Evolutionary conservation across 1,284 basidiomycete genomes (phyloP).

Genomic region (Caloboletus firmus): DNA sequence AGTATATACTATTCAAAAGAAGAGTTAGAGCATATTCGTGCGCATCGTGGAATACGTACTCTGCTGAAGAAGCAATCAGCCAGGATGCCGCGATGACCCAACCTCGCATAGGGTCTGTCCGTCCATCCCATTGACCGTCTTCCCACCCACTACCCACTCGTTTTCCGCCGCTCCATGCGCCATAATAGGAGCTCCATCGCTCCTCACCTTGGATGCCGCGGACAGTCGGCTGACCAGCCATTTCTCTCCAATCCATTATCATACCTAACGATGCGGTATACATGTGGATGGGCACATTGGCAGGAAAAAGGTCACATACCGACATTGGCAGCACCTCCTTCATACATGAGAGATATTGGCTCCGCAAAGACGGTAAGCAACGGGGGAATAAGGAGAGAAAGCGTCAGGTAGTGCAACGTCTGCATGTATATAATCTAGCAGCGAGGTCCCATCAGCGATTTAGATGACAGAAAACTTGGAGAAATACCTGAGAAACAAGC

Average conservation of each 20-base stretch:
- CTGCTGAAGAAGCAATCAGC: slow-evolving; percentile 74
- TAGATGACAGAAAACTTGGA: neutral
- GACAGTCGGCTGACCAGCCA: slow-evolving; percentile 80
- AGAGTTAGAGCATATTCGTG: slow-evolving; percentile 18
- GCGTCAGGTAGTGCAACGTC: slow-evolving; percentile 87
- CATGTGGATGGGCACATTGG: neutral
- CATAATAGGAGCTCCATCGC: slow-evolving; percentile 63
- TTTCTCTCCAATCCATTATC: slow-evolving; percentile 97
- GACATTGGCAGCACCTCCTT: slow-evolving; percentile 83
- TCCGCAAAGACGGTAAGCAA: slow-evolving; percentile 77
- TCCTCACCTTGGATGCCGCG: slow-evolving; percentile 59
- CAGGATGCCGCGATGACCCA: slow-evolving; percentile 88
- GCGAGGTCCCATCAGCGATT: slow-evolving; percentile 10
- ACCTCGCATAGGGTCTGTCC: slow-evolving; percentile 72
- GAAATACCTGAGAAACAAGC: slow-evolving; percentile 65
- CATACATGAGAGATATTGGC: slow-evolving; percentile 71
- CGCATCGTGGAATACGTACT: slow-evolving; percentile 56
- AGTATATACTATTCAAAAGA: slow-evolving; percentile 66
- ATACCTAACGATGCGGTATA: slow-evolving; percentile 51
- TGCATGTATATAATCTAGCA: slow-evolving; percentile 87
- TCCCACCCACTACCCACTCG: slow-evolving; percentile 59
- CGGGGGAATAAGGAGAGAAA: slow-evolving; percentile 82
- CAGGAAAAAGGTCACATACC: slow-evolving; percentile 53
- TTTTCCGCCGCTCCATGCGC: slow-evolving; percentile 76
- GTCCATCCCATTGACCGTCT: slow-evolving; percentile 53